A percentile compares a stretch with the other conserved stretches of the same genome.
Evolutionary conservation across 495 filamentous ascomycete genomes (phyloP).

Genomic region (Aspergillus egyptiacus): DNA sequence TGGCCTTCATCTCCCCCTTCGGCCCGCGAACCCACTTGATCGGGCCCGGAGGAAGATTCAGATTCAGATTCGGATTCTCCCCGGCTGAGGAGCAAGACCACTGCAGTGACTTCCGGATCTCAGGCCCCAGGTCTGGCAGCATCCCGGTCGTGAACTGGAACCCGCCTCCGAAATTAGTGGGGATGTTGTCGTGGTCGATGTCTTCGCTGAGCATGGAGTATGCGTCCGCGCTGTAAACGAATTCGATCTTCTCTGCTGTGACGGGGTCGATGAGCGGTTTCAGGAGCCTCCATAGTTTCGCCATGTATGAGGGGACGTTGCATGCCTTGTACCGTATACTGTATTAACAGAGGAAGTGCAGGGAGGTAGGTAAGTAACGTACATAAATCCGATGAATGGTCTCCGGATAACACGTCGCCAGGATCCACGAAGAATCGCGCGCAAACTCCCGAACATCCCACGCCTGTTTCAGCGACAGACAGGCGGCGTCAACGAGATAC

Average conservation of each 20-base stretch:
- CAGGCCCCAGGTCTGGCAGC: constrained; percentile 21
- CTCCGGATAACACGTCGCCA: constrained; percentile 31
- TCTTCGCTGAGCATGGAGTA: constrained; percentile 13
- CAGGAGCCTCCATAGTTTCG: constrained; percentile 23
- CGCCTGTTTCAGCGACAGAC: constrained; percentile 22
- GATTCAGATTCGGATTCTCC: neutral
- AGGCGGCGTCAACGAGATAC: constrained; percentile 24
- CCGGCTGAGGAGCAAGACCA: no score
- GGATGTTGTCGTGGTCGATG: constrained; percentile 24
- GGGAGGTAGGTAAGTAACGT: neutral
- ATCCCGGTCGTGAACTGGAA: constrained; percentile 20
- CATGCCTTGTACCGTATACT: no score
- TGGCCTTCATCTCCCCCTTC: constrained; percentile 10
- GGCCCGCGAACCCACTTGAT: constrained; percentile 21
- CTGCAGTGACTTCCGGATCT: constrained; percentile 10
- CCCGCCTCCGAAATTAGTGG: constrained; percentile 19
- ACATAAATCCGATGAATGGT: constrained; percentile 27
- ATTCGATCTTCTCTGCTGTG: constrained; percentile 25
- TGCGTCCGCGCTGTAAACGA: constrained; percentile 16
- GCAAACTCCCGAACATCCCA: constrained; percentile 25
- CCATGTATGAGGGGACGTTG: constrained; percentile 25
- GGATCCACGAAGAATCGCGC: constrained; percentile 21
- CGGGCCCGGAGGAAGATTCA: constrained; percentile 20
- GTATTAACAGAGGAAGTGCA: neutral
- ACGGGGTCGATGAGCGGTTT: constrained; percentile 24